Conservation (phyloP, 768 basidiomycete genomes). For the Tricholoma hemisulphureum region DNA sequence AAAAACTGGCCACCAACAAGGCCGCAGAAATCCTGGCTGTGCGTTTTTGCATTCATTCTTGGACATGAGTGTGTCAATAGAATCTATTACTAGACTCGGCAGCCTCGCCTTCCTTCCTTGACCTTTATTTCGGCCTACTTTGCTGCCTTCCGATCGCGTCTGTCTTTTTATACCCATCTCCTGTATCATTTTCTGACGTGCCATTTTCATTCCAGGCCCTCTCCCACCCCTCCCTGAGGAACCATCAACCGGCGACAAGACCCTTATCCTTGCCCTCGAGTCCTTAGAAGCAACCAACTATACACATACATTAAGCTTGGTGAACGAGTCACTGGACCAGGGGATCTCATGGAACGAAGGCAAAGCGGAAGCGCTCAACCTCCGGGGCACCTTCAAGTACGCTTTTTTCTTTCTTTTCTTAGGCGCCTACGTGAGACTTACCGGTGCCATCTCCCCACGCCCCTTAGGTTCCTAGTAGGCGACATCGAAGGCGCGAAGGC, state of each 20-base stretch:
- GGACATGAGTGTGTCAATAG: neutral
- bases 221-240: constrained; percentile 70
- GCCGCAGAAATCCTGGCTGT: constrained; percentile 72
- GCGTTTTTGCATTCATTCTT: constrained; percentile 16
- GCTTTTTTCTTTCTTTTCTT: constrained; percentile 24
- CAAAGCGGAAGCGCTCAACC: constrained; percentile 85
- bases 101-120: constrained; percentile 80
- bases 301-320: constrained; percentile 70
- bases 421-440: neutral
- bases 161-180: constrained; percentile 26
- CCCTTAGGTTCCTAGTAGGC: constrained; percentile 77
- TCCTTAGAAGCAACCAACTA: constrained; percentile 88
- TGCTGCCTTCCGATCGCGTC: constrained; percentile 90
- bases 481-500: constrained; percentile 79
- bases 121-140: constrained; percentile 96
- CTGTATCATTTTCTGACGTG: neutral
- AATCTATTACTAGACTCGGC: constrained; percentile 51
- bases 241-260: constrained; percentile 79
- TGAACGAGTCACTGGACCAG: constrained; percentile 85
- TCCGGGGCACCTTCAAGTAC: constrained; percentile 94
- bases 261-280: constrained; percentile 74
- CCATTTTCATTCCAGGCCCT: constrained; percentile 43
- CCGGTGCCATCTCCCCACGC: neutral
- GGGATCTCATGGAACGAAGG: constrained; percentile 74
- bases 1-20: constrained; percentile 71